Evolutionary conservation across 116 monocot species (phyloP).

Genomic region (Iris pallida): DNA sequence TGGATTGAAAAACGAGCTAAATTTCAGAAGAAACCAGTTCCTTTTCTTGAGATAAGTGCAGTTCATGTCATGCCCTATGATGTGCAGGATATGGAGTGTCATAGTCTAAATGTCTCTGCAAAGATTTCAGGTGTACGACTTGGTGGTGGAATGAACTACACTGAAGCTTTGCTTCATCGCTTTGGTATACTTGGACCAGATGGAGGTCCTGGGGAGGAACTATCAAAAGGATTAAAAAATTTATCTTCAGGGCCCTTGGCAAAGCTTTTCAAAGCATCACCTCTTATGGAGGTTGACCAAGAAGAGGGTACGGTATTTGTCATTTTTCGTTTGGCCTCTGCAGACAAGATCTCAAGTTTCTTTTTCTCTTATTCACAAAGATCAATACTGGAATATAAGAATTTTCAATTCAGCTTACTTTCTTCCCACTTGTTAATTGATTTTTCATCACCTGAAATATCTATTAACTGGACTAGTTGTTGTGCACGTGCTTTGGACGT

Average conservation of each 20-base stretch:
- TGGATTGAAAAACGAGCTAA: conserved; percentile 63
- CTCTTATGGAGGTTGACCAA: conserved; percentile 21
- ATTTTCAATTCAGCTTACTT: background rate
- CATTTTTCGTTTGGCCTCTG: conserved; percentile 1
- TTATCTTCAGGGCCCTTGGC: conserved; percentile 93
- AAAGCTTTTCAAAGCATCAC: conserved; percentile 77
- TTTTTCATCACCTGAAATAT: conserved; percentile 1
- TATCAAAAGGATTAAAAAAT: conserved; percentile 67
- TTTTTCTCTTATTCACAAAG: background rate
- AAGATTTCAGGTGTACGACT: conserved; percentile 78
- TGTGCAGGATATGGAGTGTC: conserved; percentile 70
- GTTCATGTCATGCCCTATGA: conserved; percentile 85
- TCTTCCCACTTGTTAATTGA: background rate
- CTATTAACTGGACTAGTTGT: background rate
- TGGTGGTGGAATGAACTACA: conserved; percentile 96
- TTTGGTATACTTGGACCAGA: conserved; percentile 91
- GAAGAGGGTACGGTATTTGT: conserved; percentile 31
- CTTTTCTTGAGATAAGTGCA: conserved; percentile 63
- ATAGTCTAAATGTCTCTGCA: conserved; percentile 68
- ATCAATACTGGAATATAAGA: background rate
- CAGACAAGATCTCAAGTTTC: no score
- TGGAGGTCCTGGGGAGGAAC: conserved; percentile 89
- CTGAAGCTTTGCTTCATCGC: conserved; percentile 84
- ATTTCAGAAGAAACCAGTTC: conserved; percentile 21
- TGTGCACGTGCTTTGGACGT: no score